Percentiles rank a stretch among this genome's conserved stretches.
These are phyloP conservation scores for Rubia balearica DNA, from an alignment of 305 asterid genomes.

Conservation along the genomic window DNA sequence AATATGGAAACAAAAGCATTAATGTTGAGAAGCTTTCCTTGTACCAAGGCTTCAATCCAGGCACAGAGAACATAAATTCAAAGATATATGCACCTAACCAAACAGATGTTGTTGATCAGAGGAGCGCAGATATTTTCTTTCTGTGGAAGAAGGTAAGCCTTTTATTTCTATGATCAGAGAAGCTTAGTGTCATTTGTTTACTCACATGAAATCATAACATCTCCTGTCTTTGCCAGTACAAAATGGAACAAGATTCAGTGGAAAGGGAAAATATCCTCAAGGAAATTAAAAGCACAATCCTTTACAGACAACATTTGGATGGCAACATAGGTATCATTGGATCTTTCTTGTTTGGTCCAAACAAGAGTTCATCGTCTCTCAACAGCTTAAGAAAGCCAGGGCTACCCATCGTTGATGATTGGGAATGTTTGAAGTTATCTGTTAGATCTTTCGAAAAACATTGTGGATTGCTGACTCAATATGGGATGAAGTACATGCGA, in stretches of 20 bases:
- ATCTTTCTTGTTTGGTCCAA: slow-evolving; percentile 51
- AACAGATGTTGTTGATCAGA: slow-evolving; percentile 63
- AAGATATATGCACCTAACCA: slow-evolving; percentile 10
- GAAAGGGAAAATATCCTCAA: slow-evolving; percentile 38
- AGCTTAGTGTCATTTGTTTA: too few relatives aligned
- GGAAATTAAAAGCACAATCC: slow-evolving; percentile 39
- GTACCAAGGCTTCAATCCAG: slow-evolving; percentile 77
- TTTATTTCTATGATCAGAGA: neutral
- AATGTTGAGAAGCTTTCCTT: slow-evolving; percentile 52
- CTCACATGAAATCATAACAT: neutral
- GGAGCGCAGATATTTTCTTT: slow-evolving; percentile 70
- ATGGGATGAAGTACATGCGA: slow-evolving; percentile 91
- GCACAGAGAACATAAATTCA: slow-evolving; percentile 27
- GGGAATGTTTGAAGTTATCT: slow-evolving; percentile 81
- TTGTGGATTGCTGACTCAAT: slow-evolving; percentile 67
- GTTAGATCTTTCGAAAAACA: slow-evolving; percentile 60
- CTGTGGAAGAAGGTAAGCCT: slow-evolving; percentile 38
- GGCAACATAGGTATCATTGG: slow-evolving; percentile 51
- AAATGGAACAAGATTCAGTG: slow-evolving; percentile 23
- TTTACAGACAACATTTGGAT: slow-evolving; percentile 57
- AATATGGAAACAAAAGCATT: slow-evolving; percentile 61
- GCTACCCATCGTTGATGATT: slow-evolving; percentile 51
- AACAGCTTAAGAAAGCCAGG: slow-evolving; percentile 34
- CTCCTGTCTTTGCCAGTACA: slow-evolving; percentile 36
- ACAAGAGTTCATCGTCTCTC: slow-evolving; percentile 35